A percentile compares a stretch with the other conserved stretches of the same genome.
Conservation (phyloP, 116 monocot genomes). For the Iris pallida region DNA sequence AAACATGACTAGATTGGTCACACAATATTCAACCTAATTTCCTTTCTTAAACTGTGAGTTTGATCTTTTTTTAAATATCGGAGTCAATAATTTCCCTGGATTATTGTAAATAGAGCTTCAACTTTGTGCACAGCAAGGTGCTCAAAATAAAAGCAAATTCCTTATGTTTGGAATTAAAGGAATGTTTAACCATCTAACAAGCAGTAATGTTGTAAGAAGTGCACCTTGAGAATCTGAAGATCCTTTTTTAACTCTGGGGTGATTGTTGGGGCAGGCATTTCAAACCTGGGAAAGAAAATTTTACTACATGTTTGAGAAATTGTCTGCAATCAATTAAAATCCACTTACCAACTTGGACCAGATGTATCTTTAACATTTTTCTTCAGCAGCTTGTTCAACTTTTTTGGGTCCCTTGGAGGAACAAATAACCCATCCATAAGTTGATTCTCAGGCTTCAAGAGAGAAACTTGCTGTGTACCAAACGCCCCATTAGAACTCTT, state of each 20-base stretch:
- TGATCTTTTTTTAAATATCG: too few species aligned
- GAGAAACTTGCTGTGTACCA: constrained; percentile 3
- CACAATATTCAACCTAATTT: too few species aligned
- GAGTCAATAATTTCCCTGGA: too few species aligned
- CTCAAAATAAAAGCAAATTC: neutral
- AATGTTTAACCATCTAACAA: neutral
- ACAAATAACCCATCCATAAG: constrained; percentile 91
- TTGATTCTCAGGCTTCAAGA: constrained; percentile 36
- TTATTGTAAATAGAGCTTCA: too few species aligned
- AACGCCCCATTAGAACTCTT: constrained; percentile 8
- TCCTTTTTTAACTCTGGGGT: constrained; percentile 91
- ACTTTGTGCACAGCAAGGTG: too few species aligned
- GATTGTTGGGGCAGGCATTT: constrained; percentile 87
- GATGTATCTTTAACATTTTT: constrained; percentile 70
- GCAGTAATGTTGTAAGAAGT: neutral
- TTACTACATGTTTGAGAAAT: neutral
- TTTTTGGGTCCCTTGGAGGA: constrained; percentile 71
- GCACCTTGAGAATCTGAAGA: constrained; percentile 81
- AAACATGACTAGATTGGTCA: too few species aligned
- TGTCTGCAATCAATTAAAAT: neutral
- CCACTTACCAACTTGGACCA: constrained; percentile 65
- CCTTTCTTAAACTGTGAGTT: too few species aligned
- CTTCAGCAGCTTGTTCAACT: constrained; percentile 66
- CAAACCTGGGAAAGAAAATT: constrained; percentile 57
- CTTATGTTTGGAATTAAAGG: neutral